Evolutionary conservation across 192 early-diverging fungal genomes (phyloP), one percentile per base, ranked within the genome.

Genomic region (Coemansia erecta): DNA sequence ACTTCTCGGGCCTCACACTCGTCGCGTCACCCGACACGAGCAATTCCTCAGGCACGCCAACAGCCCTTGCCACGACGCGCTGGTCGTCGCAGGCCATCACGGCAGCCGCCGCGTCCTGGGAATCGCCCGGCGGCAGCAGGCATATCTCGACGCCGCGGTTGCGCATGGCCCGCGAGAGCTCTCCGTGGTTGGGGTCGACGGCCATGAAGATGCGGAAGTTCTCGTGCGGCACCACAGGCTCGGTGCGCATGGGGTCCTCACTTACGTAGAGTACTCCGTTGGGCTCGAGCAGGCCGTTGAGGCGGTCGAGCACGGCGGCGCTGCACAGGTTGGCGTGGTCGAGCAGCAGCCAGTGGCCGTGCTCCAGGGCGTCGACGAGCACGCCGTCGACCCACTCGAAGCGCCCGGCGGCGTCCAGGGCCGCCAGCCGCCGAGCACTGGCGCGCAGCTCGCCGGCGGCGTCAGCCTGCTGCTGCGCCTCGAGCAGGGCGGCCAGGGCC

Each of bases 321-420:
- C 90, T 92, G 63, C 97, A 98, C 45, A 97, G 71, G 60, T 99
- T 99, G 33, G 93, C 94, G 60, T 95, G 94, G 68, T 99, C 97
- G 35, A 99, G 85, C 26, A 97, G 68, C 21, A 98, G 77, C 97
- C 97, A 99, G 58, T 92, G 82, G 1, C 95, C 97, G 48, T 90
- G 80, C 56, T 93, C 86, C 13, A 99, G 55, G 4, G 97, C 94
- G 28, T 90, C 84, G 24, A 99, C 89, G 6, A 99, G 81, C 4
- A 90, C 85, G 39, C 94, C 94, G 73, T 99, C 97, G 48, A 96
- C 89, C 97, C 97, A 99, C 66, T 99, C 97, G 65, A 99, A 99
- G 15, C 84, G 82, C 14, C 96, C 96, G 33, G 83, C 82, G 4
- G 85, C 84, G 23, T 83, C 77, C 1, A 72, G 63, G 14, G 6